phyloP scores from a whole-genome alignment of 2,329 filamentous ascomycete genomes.

The Cladosporium sp. region DNA sequence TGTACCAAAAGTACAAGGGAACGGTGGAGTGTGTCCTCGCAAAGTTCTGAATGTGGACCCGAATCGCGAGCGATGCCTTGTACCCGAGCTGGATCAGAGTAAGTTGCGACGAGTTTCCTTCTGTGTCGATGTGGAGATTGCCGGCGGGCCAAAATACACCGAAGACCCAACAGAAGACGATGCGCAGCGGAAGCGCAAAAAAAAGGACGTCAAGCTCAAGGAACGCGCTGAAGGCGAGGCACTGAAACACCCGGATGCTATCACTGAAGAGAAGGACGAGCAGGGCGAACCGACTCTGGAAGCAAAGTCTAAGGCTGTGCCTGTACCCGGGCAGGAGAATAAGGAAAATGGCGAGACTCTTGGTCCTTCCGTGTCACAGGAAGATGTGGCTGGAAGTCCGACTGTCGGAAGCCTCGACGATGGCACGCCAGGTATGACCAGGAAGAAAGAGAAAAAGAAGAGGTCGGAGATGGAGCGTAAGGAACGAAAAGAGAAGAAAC shows the following conservation, averaged over 20 bases:
- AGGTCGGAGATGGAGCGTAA: conserved; percentile 89
- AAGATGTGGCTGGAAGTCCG: conserved; percentile 18
- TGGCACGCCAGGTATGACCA: conserved; percentile 40
- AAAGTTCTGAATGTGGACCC: conserved; percentile 80
- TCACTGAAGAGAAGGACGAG: conserved; percentile 55
- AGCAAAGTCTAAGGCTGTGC: conserved; percentile 11
- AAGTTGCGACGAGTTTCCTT: conserved; percentile 89
- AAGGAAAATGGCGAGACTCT: conserved; percentile 27
- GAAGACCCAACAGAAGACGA: conserved; percentile 50
- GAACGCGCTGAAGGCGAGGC: conserved; percentile 72
- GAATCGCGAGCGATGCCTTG: conserved; percentile 71
- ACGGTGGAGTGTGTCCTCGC: conserved; percentile 72
- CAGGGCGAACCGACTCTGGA: conserved; percentile 23
- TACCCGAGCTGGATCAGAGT: conserved; percentile 72
- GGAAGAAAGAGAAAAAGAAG: conserved; percentile 96
- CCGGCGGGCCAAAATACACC: conserved; percentile 73
- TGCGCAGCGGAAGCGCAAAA: conserved; percentile 49
- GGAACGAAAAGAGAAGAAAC: conserved; percentile 84
- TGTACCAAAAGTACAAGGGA: conserved; percentile 47
- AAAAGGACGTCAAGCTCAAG: conserved; percentile 57
- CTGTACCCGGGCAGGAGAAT: conserved; percentile 21
- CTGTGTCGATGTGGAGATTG: conserved; percentile 96
- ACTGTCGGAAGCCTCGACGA: conserved; percentile 22
- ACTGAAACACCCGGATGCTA: conserved; percentile 64
- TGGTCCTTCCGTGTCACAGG: conserved; percentile 24